A percentile compares a stretch with the other conserved stretches of the same genome.
Evolutionary conservation across 176 grass and related monocot species (phyloP).

Genomic region (Lolium rigidum): DNA sequence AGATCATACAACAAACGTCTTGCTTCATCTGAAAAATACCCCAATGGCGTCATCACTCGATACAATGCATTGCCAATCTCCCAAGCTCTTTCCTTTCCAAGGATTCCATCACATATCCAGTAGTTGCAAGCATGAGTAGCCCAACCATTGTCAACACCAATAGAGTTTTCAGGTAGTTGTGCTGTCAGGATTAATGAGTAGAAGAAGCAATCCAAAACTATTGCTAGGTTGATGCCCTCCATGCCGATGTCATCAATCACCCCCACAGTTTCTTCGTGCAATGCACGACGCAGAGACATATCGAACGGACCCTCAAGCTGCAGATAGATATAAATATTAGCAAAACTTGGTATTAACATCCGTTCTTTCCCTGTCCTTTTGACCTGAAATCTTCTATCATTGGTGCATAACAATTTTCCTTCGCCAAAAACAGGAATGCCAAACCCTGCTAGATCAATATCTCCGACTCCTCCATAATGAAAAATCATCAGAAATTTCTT

Average conservation of each 20-base stretch:
- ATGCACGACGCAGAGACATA: neutral
- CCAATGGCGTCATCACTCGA: neutral
- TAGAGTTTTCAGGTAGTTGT: neutral
- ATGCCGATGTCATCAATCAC: neutral
- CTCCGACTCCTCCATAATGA: neutral
- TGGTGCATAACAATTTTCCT: neutral
- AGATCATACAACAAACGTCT: too few species aligned
- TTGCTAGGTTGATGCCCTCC: neutral
- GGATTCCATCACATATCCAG: too few species aligned
- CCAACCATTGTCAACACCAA: neutral
- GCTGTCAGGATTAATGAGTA: neutral
- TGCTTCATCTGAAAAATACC: too few species aligned
- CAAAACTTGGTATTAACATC: neutral
- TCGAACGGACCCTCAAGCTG: accelerated
- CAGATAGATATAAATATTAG: neutral
- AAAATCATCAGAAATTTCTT: neutral
- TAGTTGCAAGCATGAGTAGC: too few species aligned
- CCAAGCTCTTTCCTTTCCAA: too few species aligned
- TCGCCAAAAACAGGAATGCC: neutral
- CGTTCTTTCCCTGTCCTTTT: accelerated
- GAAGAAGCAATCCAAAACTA: neutral
- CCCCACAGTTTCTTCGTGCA: neutral
- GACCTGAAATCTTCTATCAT: too few species aligned
- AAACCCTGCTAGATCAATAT: neutral
- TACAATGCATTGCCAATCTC: too few species aligned